Evolutionary conservation across 1,284 basidiomycete genomes (phyloP), one percentile per base, ranked within the genome.

Genomic region (Rhodotorula sp.): DNA sequence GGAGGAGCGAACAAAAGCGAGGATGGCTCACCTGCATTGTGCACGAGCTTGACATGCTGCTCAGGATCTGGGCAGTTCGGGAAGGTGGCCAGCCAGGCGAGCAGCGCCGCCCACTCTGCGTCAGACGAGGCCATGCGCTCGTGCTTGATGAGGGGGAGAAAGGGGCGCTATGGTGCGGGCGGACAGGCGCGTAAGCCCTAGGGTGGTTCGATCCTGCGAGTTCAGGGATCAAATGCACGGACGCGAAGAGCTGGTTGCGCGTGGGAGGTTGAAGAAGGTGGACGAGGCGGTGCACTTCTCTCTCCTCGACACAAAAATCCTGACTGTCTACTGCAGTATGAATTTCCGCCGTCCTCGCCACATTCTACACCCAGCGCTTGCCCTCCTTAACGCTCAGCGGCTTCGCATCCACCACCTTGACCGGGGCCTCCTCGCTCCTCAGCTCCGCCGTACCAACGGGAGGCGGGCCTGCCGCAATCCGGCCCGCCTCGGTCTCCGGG

Each of bases 21-120:
- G 1, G 10, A 6, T 9, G 25, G 50, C 67, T 39, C 21, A 70
- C 74, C 74, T 22, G 62, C 34, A 19, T 66, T 74, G 37, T 74
- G 69, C 4, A 74, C 70, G 22, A 76, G 59, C 27, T 58, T 34
- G 1, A 74, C 51, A 32, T 64, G 22, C 37, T 64, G 51, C 29
- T 69, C 70, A 0, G 68, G 48, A n/a, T 69, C 62, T 4, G n/a
- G 22, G 27, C n/a, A 22, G 44, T 29, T 34, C 19, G 58, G 67
- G 13, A 72, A 68, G 5, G 37, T 57, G 27, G 39, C 44, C 9
- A 75, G 37, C 70, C 70, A 75, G 1, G 39, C 65, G 17, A 74
- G 62, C 4, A 74, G 63, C 25, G 29, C 51, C 12, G 44, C 44
- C 73, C 73, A 74, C 6, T 69, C 57, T 39, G 60, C 48, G 46